phyloP scores from a whole-genome alignment of 345 rosid genomes.

The Linum usitatissimum region DNA sequence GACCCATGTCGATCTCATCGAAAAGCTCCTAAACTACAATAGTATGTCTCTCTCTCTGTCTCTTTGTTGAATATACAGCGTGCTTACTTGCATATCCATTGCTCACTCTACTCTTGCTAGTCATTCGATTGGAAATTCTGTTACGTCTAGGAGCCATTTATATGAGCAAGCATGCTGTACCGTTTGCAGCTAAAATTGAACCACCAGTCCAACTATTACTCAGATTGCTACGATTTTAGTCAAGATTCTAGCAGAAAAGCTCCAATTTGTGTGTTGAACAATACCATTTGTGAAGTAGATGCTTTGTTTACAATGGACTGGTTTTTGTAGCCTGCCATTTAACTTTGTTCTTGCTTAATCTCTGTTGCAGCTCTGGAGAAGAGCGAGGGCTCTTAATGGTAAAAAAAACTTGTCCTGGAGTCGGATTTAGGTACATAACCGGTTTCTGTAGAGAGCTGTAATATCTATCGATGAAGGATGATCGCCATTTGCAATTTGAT shows the following conservation, averaged over 20 bases:
- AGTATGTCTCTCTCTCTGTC: slow-evolving; percentile 32
- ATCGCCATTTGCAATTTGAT: no score
- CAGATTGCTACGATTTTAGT: no score
- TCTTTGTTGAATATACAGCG: not conserved
- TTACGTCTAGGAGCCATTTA: no score
- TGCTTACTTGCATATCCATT: not conserved
- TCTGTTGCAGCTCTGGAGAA: not conserved
- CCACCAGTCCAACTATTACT: no score
- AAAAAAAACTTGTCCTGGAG: not conserved
- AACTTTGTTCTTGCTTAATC: not conserved
- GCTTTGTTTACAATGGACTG: no score
- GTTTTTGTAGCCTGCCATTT: not conserved
- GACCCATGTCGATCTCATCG: slow-evolving; percentile 98
- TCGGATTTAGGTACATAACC: not conserved
- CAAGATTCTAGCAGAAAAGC: no score
- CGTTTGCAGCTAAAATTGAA: no score
- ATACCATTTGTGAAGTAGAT: no score
- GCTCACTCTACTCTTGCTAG: not conserved
- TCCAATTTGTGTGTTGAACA: no score
- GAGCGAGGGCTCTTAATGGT: not conserved
- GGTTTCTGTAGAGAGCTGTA: not conserved
- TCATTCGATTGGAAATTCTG: no score
- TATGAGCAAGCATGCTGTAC: no score
- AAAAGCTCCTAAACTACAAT: slow-evolving; percentile 95
- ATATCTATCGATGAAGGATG: not conserved